Conservation (phyloP, 2,329 filamentous ascomycete genomes). For the Aspergillaceae sp. region DNA sequence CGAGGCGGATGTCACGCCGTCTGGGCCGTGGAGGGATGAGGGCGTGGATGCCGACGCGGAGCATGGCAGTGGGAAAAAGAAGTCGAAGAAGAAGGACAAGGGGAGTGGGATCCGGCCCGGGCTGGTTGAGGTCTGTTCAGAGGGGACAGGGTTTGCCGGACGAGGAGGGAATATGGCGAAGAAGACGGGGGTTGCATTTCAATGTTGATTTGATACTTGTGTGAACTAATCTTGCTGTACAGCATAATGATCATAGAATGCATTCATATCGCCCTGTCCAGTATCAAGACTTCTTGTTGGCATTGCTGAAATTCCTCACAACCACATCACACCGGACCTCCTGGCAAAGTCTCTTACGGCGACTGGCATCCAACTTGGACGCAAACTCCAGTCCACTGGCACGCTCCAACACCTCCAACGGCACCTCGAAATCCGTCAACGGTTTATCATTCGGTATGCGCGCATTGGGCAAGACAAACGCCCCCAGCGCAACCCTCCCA, state of each 20-base stretch:
- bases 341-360: constrained; percentile 71
- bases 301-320: constrained; percentile 65
- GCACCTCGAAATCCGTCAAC: constrained; percentile 86
- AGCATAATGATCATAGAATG: too few species aligned
- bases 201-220: constrained; percentile 49
- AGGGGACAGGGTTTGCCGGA: constrained; percentile 87
- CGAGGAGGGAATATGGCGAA: constrained; percentile 76
- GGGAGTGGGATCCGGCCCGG: constrained; percentile 56
- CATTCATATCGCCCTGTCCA: too few species aligned
- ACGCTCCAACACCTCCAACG: constrained; percentile 82
- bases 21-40: constrained; percentile 20
- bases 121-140: constrained; percentile 68
- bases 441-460: constrained; percentile 80
- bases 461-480: constrained; percentile 92
- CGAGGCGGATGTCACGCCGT: constrained; percentile 61
- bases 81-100: constrained; percentile 34
- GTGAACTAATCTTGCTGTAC: too few species aligned
- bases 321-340: constrained; percentile 78
- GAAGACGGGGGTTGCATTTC: constrained; percentile 70
- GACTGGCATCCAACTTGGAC: constrained; percentile 61
- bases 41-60: constrained; percentile 2
- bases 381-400: constrained; percentile 91
- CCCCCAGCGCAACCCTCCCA: constrained; percentile 77
- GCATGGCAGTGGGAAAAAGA: constrained; percentile 12
- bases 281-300: neutral